Evolutionary conservation across 2,329 filamentous ascomycete genomes (phyloP), one percentile per base, ranked within the genome.

Genomic region (Falciphora oryzae): DNA sequence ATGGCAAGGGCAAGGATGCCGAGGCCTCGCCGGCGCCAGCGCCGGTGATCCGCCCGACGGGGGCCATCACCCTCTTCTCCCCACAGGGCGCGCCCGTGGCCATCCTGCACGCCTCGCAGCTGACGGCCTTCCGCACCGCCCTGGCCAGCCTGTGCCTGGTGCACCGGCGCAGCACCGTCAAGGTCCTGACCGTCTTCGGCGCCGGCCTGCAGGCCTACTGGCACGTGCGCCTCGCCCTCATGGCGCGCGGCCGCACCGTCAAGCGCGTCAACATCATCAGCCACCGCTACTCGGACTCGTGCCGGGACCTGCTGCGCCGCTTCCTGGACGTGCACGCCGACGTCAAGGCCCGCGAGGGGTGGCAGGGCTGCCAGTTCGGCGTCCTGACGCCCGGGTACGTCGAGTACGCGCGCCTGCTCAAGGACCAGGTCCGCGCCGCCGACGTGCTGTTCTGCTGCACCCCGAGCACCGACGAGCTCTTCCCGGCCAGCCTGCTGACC

Each of bases 401-500:
- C 65, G 93, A 87, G 70, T 87, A 82, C 71, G 75, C 80, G 10
- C 76, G 91, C 1, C 78, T 95, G 27, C 76, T 93, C 50, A 89
- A 89, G 70, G 85, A 89, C 53, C 85, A 92, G 62, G 80, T 97
- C 62, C 80, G 86, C 53, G 85, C 85, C 11, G 86, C 91, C 0
- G 91, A 95, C 70, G 89, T 91, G 13, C 90, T 98, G 53, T 95
- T 96, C 77, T 94, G 92, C 77, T 96, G 92, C 69, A 97, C 93
- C 1, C 92, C 93, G 0, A 89, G 88, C 1, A 84, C 82, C 0
- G 80, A 84, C 44, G 90, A 91, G 1, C 79, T 97, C 1, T 98
- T 97, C 72, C 90, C 93, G 63, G 81, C 79, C 13, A 74, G 82
- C 14, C 87, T 91, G 66, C 80, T 97, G 62, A 96, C 91, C 0